A percentile compares a stretch with the other conserved stretches of the same genome.
These are phyloP conservation scores for Lecanosticta acicola DNA, from an alignment of 2,329 filamentous ascomycete genomes.

Conservation along the genomic window DNA sequence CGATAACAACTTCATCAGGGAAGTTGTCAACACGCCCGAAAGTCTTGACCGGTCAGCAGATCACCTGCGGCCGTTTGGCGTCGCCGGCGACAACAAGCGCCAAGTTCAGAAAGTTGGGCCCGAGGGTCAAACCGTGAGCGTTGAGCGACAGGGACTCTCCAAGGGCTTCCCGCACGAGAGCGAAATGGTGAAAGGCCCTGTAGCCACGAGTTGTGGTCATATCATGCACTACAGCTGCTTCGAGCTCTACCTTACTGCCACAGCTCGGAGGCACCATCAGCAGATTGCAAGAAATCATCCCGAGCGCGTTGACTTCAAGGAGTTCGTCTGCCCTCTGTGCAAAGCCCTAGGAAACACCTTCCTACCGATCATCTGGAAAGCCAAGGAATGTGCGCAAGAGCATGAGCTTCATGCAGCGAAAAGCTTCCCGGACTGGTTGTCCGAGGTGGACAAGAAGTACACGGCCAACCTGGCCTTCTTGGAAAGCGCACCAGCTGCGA, in stretches of 20 bases:
- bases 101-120: constrained; percentile 70
- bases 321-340: constrained; percentile 94
- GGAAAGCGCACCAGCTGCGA: constrained; percentile 28
- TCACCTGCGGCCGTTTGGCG: constrained; percentile 77
- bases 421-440: constrained; percentile 65
- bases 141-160: constrained; percentile 75
- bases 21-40: constrained; percentile 70
- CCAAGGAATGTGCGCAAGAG: constrained; percentile 74
- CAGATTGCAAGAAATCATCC: constrained; percentile 95
- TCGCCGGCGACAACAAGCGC: constrained; percentile 79
- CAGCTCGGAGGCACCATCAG: constrained; percentile 73
- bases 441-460: constrained; percentile 47
- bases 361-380: constrained; percentile 91
- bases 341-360: constrained; percentile 95
- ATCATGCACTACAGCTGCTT: constrained; percentile 99
- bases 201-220: constrained; percentile 88
- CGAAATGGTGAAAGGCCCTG: constrained; percentile 59
- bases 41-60: constrained; percentile 84
- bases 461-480: constrained; percentile 43
- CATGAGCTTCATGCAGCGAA: constrained; percentile 49
- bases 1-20: constrained; percentile 76
- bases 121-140: constrained; percentile 63
- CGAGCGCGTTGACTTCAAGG: constrained; percentile 69
- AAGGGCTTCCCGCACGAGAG: constrained; percentile 75
- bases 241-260: constrained; percentile 82